Evolutionary conservation across 2,329 filamentous ascomycete species (phyloP), one percentile per base, ranked within the genome.

Genomic region (Phyllosticta ampelicida): DNA sequence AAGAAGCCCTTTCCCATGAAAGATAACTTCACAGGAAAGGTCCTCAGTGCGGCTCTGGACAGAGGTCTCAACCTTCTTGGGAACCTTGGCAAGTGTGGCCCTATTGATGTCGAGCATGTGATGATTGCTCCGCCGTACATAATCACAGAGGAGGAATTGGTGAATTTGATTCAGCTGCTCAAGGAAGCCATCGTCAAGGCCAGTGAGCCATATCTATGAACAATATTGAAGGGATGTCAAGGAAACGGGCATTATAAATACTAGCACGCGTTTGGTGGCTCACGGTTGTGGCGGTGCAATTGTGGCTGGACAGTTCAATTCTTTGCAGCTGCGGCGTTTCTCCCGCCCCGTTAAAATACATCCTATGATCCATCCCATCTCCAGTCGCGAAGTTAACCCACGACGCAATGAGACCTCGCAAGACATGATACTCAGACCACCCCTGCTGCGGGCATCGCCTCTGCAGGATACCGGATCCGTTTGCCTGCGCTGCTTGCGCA

Each of bases 381-480:
- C 23, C 49, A 16, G 28, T 21, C 29, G 30, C 44, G 23, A 28
- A 19, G 23, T 19, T 5, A n/a, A 36, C 36, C 19, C 29, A 30
- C 21, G 48, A 21, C 19, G 44, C 53, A 49, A 55, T 53, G 57
- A 48, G 28, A 51, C 51, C 60, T 61, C 66, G 63, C 65, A 62
- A 69, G 68, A 65, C 61, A 73, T 73, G 71, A 69, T 65, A 65
- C 64, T 72, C 61, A 67, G 68, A 66, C 65, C 67, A 44, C 64
- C 66, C 58, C 59, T 71, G 55, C 60, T 64, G 51, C 65, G 68
- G 61, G 62, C 65, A 60, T 64, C 67, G 62, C 62, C 65, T 54
- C 59, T 63, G 20, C 65, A 65, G 58, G 64, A 71, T 65, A 62
- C 65, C 36, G 65, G 62, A 11, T 61, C 65, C 26, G 62, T 73